Evolutionary conservation across 2,329 filamentous ascomycete species (phyloP).

Genomic region (Dactylellina leptospora): DNA sequence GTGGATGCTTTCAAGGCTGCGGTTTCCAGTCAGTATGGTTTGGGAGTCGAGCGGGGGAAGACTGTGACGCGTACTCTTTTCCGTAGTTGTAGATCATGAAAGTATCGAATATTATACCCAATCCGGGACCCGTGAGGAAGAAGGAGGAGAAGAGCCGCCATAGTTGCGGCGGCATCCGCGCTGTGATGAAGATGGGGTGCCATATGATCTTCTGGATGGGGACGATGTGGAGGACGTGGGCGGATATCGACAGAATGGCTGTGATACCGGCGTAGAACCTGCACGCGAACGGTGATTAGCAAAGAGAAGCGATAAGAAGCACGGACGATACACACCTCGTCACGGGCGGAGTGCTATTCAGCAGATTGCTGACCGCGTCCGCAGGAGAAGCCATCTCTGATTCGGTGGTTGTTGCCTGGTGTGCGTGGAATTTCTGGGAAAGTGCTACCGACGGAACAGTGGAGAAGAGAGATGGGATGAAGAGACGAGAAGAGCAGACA

Average conservation of each 20-base stretch:
- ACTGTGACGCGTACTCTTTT: slow-evolving; percentile 25
- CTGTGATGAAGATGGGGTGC: slow-evolving; percentile 29
- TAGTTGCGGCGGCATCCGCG: slow-evolving; percentile 45
- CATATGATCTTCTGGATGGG: slow-evolving; percentile 32
- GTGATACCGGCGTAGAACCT: slow-evolving; percentile 46
- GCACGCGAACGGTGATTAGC: neutral
- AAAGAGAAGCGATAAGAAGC: neutral
- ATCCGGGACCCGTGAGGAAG: slow-evolving; percentile 20
- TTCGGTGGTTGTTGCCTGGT: neutral
- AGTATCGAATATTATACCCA: slow-evolving; percentile 41
- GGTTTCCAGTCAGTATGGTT: neutral
- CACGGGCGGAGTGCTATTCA: slow-evolving; percentile 39
- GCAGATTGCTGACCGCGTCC: slow-evolving; percentile 34
- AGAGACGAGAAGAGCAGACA: slow-evolving; percentile 10
- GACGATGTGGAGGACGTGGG: slow-evolving; percentile 24
- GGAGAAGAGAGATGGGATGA: slow-evolving; percentile 9
- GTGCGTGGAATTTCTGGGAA: neutral
- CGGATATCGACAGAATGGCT: slow-evolving; percentile 16
- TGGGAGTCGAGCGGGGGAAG: neutral
- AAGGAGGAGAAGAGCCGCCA: slow-evolving; percentile 48
- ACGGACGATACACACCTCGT: slow-evolving; percentile 30
- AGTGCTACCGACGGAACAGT: slow-evolving; percentile 30
- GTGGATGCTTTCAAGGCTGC: slow-evolving; percentile 27
- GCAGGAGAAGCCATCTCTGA: slow-evolving; percentile 38
- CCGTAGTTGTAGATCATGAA: slow-evolving; percentile 47